Conservation (phyloP, 495 filamentous ascomycete genomes). For the Letharia columbiana region DNA sequence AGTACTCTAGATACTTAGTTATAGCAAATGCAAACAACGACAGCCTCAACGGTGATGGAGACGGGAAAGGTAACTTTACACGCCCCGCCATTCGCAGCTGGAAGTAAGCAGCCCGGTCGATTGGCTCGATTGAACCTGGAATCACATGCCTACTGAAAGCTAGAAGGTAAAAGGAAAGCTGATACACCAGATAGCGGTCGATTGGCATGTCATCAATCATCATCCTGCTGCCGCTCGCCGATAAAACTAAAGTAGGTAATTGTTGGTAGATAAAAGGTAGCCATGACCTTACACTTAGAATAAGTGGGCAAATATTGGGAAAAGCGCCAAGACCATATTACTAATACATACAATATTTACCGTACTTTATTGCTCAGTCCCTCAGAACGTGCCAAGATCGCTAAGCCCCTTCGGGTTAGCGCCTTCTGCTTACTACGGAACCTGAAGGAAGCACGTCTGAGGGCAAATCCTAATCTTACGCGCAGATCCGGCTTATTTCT, state of each 20-base stretch:
- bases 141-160: not conserved
- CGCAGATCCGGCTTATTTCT: no score
- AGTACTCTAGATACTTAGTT: no score
- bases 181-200: not conserved
- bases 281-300: no score
- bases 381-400: no score
- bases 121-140: not conserved
- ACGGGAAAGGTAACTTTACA: not conserved
- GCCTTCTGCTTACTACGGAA: no score
- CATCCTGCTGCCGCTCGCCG: not conserved
- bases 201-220: not conserved
- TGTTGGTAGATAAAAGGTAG: no score
- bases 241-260: not conserved
- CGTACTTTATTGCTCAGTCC: no score
- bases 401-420: no score
- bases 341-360: not conserved
- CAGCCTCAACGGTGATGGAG: not conserved
- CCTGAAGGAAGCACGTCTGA: no score
- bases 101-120: not conserved
- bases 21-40: not conserved
- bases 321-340: not conserved
- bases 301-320: no score
- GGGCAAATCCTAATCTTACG: no score
- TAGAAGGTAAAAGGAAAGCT: not conserved
- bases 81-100: slow-evolving; percentile 1